These are phyloP conservation scores for Fonsecaea multimorphosa DNA, from an alignment of 2,329 filamentous ascomycete genomes.

Conservation along the genomic window DNA sequence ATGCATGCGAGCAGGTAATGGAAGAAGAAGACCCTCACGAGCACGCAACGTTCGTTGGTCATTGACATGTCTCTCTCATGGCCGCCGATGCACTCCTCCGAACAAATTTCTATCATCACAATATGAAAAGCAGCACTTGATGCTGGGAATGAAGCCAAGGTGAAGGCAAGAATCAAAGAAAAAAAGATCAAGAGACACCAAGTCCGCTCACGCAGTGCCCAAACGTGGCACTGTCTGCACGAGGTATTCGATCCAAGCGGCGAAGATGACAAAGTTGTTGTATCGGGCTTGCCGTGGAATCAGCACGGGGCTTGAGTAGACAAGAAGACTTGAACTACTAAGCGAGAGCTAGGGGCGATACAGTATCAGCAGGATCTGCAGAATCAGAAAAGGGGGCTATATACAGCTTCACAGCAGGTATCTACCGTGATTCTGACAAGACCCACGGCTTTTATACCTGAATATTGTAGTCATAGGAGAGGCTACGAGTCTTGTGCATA, in stretches of 20 bases:
- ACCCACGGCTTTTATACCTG: background rate
- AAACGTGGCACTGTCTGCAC: background rate
- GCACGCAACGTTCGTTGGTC: background rate
- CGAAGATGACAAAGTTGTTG: background rate
- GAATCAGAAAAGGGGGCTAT: background rate
- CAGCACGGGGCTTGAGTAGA: background rate
- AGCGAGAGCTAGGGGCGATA: background rate
- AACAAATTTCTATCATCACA: background rate
- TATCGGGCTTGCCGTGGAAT: background rate
- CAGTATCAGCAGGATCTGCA: background rate
- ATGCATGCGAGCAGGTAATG: background rate
- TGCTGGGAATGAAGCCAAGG: background rate
- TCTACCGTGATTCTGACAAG: background rate
- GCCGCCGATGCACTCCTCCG: background rate
- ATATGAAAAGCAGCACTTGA: background rate
- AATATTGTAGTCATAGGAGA: background rate
- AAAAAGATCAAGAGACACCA: background rate
- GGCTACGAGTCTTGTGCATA: background rate
- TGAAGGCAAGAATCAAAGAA: background rate
- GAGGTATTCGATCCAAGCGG: background rate
- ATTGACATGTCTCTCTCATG: background rate
- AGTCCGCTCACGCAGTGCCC: background rate
- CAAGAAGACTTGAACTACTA: background rate
- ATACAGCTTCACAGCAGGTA: background rate
- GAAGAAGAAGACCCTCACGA: background rate